Evolutionary conservation across 2,329 filamentous ascomycete species (phyloP), one percentile per base, ranked within the genome.

Genomic region (Rhytidhysteron rufulum): DNA sequence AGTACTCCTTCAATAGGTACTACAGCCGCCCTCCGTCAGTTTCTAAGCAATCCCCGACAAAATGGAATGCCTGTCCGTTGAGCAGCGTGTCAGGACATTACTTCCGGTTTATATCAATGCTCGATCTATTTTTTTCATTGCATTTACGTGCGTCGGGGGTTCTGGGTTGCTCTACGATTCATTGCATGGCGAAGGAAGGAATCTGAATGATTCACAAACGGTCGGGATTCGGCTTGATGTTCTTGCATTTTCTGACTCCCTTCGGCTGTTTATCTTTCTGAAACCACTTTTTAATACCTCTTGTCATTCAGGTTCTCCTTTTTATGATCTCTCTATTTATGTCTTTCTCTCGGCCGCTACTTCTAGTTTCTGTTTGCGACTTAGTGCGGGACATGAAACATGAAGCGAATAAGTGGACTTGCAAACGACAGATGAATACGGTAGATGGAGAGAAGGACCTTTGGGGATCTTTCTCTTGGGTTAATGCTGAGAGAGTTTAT

Each of bases 81-180:
- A 41, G 31, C 37, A 41, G 43, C 47, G 46, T 40, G 34, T 39
- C 31, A 34, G 25, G 31, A 17, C 19, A 32, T 19, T 21, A 37
- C 22, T 30, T 35, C 43, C 34, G 34, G 42, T n/a, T 50, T 52
- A 53, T 55, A 51, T 55, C 45, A n/a, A n/a, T 60, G 48, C 48
- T 58, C 20, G 43, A 45, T 44, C 15, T 41, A 32, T 41, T n/a
- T n/a, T 36, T 25, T 34, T 41, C 25, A 30, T 47, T 63, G 54
- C 58, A 63, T 60, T 57, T 60, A 48, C 53, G 53, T 54, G 56
- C 52, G 53, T 56, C 53, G 44, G 46, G 47, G 50, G 48, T 44
- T 50, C 49, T 19, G 18, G 25, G 31, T 10, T 41, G 22, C 39
- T 36, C 31, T 41, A 34, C 42, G 35, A 41, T 41, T 48, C 45